Percentiles rank a stretch among this genome's conserved stretches.
Conservation (phyloP, 2,329 filamentous ascomycete species). For the Ilyonectria mors-panacis region DNA sequence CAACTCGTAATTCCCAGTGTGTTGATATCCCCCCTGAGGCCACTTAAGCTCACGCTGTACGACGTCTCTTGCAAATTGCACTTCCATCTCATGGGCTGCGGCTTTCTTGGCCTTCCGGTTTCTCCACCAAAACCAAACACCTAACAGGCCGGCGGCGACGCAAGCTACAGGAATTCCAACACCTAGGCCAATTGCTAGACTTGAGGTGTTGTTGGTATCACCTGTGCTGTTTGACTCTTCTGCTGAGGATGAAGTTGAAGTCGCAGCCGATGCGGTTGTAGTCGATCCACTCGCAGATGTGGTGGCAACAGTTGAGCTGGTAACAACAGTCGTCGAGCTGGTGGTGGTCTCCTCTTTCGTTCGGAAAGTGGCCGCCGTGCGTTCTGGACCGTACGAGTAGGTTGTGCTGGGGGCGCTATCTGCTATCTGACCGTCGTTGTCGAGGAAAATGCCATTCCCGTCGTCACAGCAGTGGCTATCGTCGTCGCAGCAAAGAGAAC, state of each 20-base stretch:
- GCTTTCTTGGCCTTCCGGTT: not conserved
- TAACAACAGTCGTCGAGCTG: too few species aligned
- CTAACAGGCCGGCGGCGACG: not conserved
- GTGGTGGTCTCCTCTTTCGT: constrained; percentile 10
- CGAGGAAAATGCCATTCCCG: constrained; percentile 33
- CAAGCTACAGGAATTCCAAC: constrained; percentile 27
- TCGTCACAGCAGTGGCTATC: constrained; percentile 34
- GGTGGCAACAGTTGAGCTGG: not conserved
- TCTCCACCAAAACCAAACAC: constrained; percentile 19
- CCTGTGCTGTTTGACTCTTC: not conserved
- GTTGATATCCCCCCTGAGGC: too few species aligned
- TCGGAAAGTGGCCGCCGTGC: constrained; percentile 31
- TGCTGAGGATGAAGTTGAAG: not conserved
- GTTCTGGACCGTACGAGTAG: constrained; percentile 28
- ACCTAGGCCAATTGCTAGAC: constrained; percentile 31
- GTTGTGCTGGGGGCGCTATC: constrained; percentile 27
- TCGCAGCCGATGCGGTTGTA: too few species aligned
- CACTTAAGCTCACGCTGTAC: too few species aligned
- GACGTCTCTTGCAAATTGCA: too few species aligned
- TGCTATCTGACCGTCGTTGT: constrained; percentile 18
- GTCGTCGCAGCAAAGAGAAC: constrained; percentile 42
- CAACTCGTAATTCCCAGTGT: too few species aligned
- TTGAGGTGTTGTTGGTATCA: not conserved
- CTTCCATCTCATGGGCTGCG: too few species aligned
- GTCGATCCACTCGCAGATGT: not conserved